Evolutionary conservation across 129 eudicot genomes (phyloP).

Genomic region (Lonicera japonica): DNA sequence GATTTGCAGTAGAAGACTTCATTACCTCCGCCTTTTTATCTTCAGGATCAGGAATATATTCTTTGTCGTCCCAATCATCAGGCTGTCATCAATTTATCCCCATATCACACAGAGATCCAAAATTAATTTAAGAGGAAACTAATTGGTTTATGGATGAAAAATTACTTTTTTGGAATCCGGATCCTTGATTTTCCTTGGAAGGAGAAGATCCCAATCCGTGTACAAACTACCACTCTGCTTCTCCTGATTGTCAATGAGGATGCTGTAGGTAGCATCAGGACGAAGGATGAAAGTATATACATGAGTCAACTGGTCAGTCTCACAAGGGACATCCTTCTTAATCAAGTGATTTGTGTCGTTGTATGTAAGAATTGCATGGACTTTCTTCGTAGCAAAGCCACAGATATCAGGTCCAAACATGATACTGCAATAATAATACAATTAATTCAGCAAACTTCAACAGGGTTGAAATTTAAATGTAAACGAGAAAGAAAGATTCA

Average conservation of each 20-base stretch:
- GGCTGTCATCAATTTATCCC: slow-evolving; percentile 39
- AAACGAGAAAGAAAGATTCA: neutral
- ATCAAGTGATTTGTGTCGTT: slow-evolving; percentile 77
- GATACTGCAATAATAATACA: slow-evolving; percentile 41
- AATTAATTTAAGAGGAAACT: neutral
- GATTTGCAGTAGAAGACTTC: neutral
- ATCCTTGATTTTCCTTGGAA: slow-evolving; percentile 85
- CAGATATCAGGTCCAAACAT: slow-evolving; percentile 99
- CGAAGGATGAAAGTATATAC: slow-evolving; percentile 87
- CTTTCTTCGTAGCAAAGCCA: slow-evolving; percentile 90
- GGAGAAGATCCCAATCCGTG: slow-evolving; percentile 92
- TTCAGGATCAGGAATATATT: slow-evolving; percentile 86
- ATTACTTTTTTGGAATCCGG: slow-evolving; percentile 91
- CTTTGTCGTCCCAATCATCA: slow-evolving; percentile 99
- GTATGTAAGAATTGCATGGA: slow-evolving; percentile 91
- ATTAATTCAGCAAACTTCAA: slow-evolving; percentile 15
- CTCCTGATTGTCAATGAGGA: slow-evolving; percentile 81
- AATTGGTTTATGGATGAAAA: neutral
- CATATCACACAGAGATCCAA: neutral
- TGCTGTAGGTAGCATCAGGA: slow-evolving; percentile 95
- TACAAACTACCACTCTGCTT: slow-evolving; percentile 90
- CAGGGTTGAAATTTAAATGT: neutral
- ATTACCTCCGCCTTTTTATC: slow-evolving; percentile 95
- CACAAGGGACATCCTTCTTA: slow-evolving; percentile 97
- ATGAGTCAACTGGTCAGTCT: slow-evolving; percentile 90